These are phyloP conservation scores for Sonneratia caseolaris DNA, from an alignment of 345 rosid genomes.

Conservation along the genomic window DNA sequence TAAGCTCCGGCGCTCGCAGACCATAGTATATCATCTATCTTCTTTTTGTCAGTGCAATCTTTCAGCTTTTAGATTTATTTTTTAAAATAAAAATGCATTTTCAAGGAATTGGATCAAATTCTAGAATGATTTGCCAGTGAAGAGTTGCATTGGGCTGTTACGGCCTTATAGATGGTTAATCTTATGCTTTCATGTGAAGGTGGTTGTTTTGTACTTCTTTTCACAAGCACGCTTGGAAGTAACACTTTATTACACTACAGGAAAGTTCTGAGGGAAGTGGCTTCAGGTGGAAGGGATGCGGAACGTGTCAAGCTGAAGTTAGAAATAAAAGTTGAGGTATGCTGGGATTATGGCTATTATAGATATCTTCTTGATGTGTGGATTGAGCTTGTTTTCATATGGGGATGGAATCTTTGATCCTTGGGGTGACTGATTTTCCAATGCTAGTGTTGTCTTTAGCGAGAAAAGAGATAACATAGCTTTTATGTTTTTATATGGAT, in stretches of 20 bases:
- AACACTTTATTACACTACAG: slow-evolving; percentile 19
- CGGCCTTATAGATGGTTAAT: not conserved
- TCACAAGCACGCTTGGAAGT: not conserved
- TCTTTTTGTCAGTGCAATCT: not conserved
- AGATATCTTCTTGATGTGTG: not conserved
- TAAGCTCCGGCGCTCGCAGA: not conserved
- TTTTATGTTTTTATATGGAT: no score
- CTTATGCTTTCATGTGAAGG: not conserved
- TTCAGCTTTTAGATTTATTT: not conserved
- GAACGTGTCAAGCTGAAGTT: slow-evolving; percentile 74
- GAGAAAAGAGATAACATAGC: no score
- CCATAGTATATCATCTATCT: not conserved
- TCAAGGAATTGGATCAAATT: not conserved
- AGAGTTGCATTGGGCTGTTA: not conserved
- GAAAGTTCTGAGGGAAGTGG: slow-evolving; percentile 68
- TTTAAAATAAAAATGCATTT: not conserved
- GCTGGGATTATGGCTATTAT: not conserved
- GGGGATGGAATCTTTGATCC: no score
- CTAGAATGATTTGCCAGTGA: not conserved
- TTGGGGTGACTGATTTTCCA: no score
- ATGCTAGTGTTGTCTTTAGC: no score
- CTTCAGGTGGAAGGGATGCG: slow-evolving; percentile 79
- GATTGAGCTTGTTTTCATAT: not conserved
- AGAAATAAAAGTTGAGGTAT: slow-evolving; percentile 85
- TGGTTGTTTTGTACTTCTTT: not conserved